Base-by-base conservation (phyloP, 2,329 filamentous ascomycete genomes). In the Zalaria sp. region DNA sequence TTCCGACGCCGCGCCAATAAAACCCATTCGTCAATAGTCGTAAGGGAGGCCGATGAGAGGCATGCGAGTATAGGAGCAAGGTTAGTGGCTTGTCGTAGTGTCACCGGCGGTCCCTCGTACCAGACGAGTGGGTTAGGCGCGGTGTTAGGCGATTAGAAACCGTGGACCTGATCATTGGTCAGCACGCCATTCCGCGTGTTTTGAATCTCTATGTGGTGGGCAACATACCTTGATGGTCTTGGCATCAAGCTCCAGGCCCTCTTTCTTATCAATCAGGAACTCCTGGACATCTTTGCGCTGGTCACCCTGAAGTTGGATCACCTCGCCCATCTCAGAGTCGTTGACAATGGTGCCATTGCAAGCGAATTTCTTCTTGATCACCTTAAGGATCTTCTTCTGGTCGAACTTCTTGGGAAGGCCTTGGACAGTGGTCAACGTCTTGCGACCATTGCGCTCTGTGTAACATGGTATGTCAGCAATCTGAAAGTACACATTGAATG, bases 291-390 rank as follows among this genome's bases (percentile, higher is more conserved):
- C 87, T 72, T 93, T 93, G 70, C 91, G 89, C 75, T 98, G 91
- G 67, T 98, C 91, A 60, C 91, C 91, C 70, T 98, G 91, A 62
- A 98, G 83, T 76, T 98, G 91, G 63, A 98, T 95, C 76, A 96
- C 89, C 75, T 96, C 88, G 64, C 89, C 89, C 85, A 95, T 94
- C 70, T 93, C 87, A 57, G 76, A 77, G 69, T 96, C 89, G 63
- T 79, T 79, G 68, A 96, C 88, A 66, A 96, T 93, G 71, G 88
- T 96, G 77, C 91, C 91, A 95, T 98, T 96, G 85, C 89, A 96
- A 68, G 91, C 89, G 62, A 96, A 96, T 66, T 94, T 91, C 79
- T 96, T 96, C 81, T 96, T 96, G 75, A 96, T 94, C 69, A 93
- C 88, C 75, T 95, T 95, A 60, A 98, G 81, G 65, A 98, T 95